Evolutionary conservation across 208 protist genomes (phyloP).

Genomic region (Acanthamoeba castellanii): DNA sequence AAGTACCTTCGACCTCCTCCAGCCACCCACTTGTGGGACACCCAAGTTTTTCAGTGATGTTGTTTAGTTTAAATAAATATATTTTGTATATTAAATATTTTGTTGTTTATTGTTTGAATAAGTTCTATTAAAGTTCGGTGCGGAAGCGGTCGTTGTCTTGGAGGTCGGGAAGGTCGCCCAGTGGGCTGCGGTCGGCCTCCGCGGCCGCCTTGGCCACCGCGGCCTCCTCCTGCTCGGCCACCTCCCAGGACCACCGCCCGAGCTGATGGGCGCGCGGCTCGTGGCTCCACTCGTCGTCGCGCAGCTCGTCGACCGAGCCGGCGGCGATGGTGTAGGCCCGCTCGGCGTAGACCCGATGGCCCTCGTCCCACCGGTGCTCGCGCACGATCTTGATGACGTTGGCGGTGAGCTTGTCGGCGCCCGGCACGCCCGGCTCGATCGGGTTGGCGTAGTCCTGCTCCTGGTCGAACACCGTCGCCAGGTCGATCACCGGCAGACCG

Average conservation of each 20-base stretch:
- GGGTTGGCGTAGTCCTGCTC: slow-evolving; percentile 56
- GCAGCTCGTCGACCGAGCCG: background rate
- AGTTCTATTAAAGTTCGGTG: too few relatives aligned
- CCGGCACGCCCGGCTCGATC: slow-evolving; percentile 52
- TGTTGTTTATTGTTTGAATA: too few relatives aligned
- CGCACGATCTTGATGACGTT: slow-evolving; percentile 44
- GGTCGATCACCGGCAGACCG: slow-evolving; percentile 44
- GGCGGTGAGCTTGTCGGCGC: slow-evolving; percentile 55
- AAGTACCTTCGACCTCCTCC: too few relatives aligned
- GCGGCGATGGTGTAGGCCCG: background rate
- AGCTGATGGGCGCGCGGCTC: background rate
- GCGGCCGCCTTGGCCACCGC: too few relatives aligned
- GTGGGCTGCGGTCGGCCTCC: too few relatives aligned
- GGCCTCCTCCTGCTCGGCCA: too few relatives aligned
- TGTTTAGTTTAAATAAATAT: too few relatives aligned
- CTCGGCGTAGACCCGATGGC: background rate
- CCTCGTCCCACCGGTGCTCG: slow-evolving; percentile 12
- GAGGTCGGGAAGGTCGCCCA: too few relatives aligned
- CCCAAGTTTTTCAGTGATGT: too few relatives aligned
- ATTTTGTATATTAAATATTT: too few relatives aligned
- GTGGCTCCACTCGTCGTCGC: background rate
- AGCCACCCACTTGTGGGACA: too few relatives aligned
- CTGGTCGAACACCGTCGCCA: slow-evolving; percentile 20
- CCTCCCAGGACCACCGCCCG: background rate
- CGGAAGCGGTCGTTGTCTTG: too few relatives aligned